Conservation (phyloP, 2,329 filamentous ascomycete species). For the Plectosphaerella cucumerina region DNA sequence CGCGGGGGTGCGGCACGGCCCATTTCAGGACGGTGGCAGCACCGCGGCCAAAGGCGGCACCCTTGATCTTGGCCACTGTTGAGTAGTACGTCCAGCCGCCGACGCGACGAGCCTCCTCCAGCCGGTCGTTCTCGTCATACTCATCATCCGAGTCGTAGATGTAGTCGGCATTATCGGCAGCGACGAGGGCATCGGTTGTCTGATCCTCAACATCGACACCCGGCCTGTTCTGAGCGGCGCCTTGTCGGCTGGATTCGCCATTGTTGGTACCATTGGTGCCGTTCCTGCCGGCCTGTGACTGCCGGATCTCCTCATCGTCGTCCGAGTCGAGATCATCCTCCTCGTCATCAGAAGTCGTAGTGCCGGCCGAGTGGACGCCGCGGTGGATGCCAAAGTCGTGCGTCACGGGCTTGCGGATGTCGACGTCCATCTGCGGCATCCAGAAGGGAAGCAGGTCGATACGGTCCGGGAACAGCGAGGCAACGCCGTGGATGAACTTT, state of each 20-base stretch:
- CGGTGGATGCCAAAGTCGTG: slow-evolving; percentile 90
- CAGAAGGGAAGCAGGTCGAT: slow-evolving; percentile 94
- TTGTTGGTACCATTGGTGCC: slow-evolving; percentile 13
- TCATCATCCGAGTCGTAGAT: slow-evolving; percentile 91
- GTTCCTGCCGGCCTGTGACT: slow-evolving; percentile 20
- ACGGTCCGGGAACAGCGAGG: slow-evolving; percentile 77
- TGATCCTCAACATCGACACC: slow-evolving; percentile 75
- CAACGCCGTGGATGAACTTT: slow-evolving; percentile 96
- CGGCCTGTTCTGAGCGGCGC: slow-evolving; percentile 30
- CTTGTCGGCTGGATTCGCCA: slow-evolving; percentile 34
- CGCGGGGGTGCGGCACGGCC: slow-evolving; percentile 51
- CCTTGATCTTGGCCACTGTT: slow-evolving; percentile 48
- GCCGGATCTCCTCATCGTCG: slow-evolving; percentile 49
- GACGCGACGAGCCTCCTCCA: slow-evolving; percentile 72
- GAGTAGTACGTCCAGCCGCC: slow-evolving; percentile 74
- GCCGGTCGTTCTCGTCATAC: slow-evolving; percentile 66
- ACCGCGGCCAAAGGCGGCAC: slow-evolving; percentile 35
- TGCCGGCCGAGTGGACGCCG: slow-evolving; percentile 67
- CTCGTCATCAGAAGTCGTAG: slow-evolving; percentile 73
- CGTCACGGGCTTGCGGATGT: slow-evolving; percentile 88
- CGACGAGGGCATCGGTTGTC: slow-evolving; percentile 56
- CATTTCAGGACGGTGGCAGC: slow-evolving; percentile 40
- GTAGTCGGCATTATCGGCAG: slow-evolving; percentile 64
- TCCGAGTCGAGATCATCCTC: slow-evolving; percentile 69
- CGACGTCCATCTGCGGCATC: slow-evolving; percentile 97